These are phyloP conservation scores for Linum usitatissimum DNA, from an alignment of 345 rosid genomes.

Conservation along the genomic window DNA sequence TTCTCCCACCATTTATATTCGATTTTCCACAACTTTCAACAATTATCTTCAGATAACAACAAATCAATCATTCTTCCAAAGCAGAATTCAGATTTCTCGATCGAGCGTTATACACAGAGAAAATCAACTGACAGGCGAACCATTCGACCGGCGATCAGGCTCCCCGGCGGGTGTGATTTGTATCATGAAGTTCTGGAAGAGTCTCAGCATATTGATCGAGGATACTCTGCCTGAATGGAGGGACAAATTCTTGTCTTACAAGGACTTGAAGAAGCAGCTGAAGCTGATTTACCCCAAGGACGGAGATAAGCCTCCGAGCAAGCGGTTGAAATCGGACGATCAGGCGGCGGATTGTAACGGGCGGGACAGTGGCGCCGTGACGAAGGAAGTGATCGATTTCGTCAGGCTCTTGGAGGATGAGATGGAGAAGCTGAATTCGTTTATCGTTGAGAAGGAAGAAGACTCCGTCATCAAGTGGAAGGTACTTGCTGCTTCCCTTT, in stretches of 20 bases:
- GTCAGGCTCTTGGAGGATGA: no score
- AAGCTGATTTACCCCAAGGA: conserved; percentile 9
- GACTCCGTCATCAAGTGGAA: no score
- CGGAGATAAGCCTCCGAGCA: background rate
- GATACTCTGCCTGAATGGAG: conserved; percentile 8
- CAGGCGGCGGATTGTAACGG: background rate
- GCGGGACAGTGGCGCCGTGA: background rate
- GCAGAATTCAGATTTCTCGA: background rate
- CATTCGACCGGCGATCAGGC: background rate
- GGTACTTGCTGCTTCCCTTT: no score
- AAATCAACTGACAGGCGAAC: background rate
- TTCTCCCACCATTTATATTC: no score
- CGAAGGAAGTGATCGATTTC: conserved; percentile 8
- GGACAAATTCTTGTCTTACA: conserved; percentile 6
- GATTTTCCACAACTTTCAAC: no score
- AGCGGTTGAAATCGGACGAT: conserved; percentile 1
- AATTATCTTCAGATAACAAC: no score
- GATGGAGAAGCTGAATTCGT: no score
- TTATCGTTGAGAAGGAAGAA: no score
- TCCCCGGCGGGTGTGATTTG: background rate
- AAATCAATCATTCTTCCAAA: no score
- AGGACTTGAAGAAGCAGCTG: conserved; percentile 9
- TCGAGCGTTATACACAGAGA: background rate
- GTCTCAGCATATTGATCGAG: conserved; percentile 3
- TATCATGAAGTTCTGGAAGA: conserved; percentile 8